Evolutionary conservation across 352 stramenopile genomes (phyloP), one percentile per base, ranked within the genome.

Genomic region (Globisporangium abappressorium): DNA sequence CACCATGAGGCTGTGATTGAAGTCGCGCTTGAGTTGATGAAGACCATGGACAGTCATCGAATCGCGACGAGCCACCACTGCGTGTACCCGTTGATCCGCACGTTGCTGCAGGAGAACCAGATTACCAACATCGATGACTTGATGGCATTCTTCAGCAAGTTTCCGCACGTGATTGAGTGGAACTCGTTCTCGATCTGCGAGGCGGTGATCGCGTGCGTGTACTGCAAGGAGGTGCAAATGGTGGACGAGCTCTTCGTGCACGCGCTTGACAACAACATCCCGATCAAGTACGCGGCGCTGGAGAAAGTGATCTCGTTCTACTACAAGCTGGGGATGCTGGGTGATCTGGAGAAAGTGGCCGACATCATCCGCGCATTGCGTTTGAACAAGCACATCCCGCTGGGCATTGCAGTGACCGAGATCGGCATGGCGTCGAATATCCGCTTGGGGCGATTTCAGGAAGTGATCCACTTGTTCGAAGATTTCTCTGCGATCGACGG

Each of bases 231-330:
- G 24, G 71, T 75, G 38, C 72, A 80, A 55, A 57, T 93, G 28
- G 82, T 93, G 0, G 82, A 92, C 41, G 72, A 87, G 26, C 64
- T 92, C 2, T 77, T 91, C 49, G 78, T 78, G 3, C 79, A 87
- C 57, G 82, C 85, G 15, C 67, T 93, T 63, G 74, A 89, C 64
- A 82, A 75, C 51, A 72, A 73, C 53, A 90, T 91, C 65, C 72
- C 82, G 4, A 85, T 93, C 68, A 93, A 92, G 66, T 93, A 93
- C 61, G 82, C 81, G 18, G 85, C 85, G 24, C 74, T 93, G 14
- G 85, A 93, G 69, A 77, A 77, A 28, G 78, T 91, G n/a, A 70
- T 91, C 18, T 80, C 84, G 20, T 89, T 81, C 57, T 92, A 90
- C 70, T 92, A 87, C 65, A 80, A 84, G 67, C 68, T 80, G 7